Conservation (phyloP, 1,139 yeast species). For the Saccharomyces hybrid region DNA sequence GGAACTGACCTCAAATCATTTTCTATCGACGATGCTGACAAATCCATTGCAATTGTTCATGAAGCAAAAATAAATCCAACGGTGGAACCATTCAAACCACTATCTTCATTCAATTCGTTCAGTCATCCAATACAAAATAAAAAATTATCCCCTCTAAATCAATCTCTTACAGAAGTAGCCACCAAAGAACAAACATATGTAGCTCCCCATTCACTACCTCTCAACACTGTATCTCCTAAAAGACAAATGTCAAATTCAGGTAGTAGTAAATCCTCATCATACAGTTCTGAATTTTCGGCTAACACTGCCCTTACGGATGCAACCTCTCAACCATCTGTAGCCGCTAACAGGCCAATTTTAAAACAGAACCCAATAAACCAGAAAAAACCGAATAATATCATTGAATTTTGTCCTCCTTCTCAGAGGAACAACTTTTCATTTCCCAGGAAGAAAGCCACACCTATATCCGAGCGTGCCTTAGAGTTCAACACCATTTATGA, state of each 20-base stretch:
- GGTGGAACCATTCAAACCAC: background rate
- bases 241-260: constrained; percentile 22
- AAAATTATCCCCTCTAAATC: background rate
- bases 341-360: too few relatives aligned
- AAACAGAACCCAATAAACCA: background rate
- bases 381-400: background rate
- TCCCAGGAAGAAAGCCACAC: background rate
- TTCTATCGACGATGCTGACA: background rate
- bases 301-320: constrained; percentile 16
- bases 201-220: background rate
- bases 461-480: background rate
- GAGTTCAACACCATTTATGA: constrained; percentile 12
- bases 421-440: background rate
- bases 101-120: constrained; percentile 1
- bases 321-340: constrained; percentile 14
- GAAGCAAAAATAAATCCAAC: background rate
- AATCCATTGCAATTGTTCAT: background rate
- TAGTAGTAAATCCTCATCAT: constrained; percentile 17
- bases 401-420: background rate
- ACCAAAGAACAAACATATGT: background rate
- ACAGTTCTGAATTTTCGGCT: constrained; percentile 25
- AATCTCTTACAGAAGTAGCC: background rate
- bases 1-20: background rate
- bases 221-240: constrained; percentile 17
- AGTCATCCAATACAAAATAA: background rate